Conservation (phyloP, 1,139 yeast species). For the Geotrichum fermentans region DNA sequence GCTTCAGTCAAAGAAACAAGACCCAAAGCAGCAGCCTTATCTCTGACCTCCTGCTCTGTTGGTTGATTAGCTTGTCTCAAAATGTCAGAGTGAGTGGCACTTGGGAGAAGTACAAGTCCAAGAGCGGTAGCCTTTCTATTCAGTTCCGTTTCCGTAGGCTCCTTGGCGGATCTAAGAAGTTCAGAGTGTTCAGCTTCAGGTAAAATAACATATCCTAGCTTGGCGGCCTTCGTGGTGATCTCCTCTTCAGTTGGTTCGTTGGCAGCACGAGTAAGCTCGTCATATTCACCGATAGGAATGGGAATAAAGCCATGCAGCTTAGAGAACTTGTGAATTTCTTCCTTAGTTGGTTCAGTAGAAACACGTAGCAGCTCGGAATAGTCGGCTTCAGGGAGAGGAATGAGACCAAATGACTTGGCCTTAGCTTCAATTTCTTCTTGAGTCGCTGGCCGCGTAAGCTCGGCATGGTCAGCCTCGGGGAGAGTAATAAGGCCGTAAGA, state of each 20-base stretch:
- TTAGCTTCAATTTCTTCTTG: constrained; percentile 18
- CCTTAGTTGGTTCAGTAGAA: constrained; percentile 25
- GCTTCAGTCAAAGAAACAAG: constrained; percentile 28
- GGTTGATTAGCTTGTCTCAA: constrained; percentile 29
- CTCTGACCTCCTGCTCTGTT: constrained; percentile 38
- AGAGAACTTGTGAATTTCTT: constrained; percentile 31
- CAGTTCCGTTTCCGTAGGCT: constrained; percentile 30
- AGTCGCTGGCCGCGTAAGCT: constrained; percentile 7
- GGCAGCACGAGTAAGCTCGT: constrained; percentile 27
- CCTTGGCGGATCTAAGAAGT: constrained; percentile 24
- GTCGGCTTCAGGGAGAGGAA: constrained; percentile 29
- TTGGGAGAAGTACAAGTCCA: constrained; percentile 26
- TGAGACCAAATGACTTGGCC: constrained; percentile 22
- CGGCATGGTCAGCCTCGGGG: constrained; percentile 22
- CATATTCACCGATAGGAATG: constrained; percentile 21
- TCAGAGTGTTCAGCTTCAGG: constrained; percentile 28
- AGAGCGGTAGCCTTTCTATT: constrained; percentile 31
- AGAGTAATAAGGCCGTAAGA: constrained; percentile 25
- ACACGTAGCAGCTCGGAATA: constrained; percentile 25
- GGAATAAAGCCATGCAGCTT: constrained; percentile 31
- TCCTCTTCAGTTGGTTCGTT: constrained; percentile 19
- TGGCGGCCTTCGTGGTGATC: constrained; percentile 29
- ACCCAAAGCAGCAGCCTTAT: constrained; percentile 35
- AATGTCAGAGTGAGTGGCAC: constrained; percentile 28
- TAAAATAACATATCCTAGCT: constrained; percentile 29